Evolutionary conservation across 345 rosid genomes (phyloP), one percentile per base, ranked within the genome.

Genomic region (Moringa oleifera): DNA sequence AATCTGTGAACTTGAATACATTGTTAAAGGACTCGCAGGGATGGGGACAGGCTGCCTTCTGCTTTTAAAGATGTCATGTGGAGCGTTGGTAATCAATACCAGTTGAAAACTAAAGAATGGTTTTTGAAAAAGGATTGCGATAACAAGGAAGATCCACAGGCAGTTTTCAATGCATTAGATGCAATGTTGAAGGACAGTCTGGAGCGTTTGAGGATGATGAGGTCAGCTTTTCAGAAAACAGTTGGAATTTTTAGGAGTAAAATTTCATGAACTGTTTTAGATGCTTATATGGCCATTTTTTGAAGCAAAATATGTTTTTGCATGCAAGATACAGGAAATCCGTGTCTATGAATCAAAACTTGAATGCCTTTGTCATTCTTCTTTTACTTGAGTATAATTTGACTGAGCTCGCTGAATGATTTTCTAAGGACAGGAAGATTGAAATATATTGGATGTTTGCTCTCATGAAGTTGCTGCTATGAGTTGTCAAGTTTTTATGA

Each of bases 141-240:
- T 23, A 67, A 65, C 19, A 59, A 77, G 37, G 71, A 64, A 66
- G 80, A 81, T 68, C 78, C 80, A 0, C 73, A 69, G 47, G 81
- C 79, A 18, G 83, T 73, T 46, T 83, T 82, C 61, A 80, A 71
- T 67, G 81, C 55, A 1, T 49, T 87, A 73, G 87, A 87, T 82
- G 73, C 81, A 20, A 76, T 80, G 67, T 74, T 90, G 22, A 85
- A 80, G 74, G 81, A 71, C 50, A 83, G 79, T 64, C 75, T 89
- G 77, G 91, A 87, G 63, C 86, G 90, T 31, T 69, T 90, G 58
- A 76, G 83, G 68, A 73, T 75, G 0, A 71, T 85, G 85, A 85
- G 95, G 91, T 84, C 20, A 57, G 78, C 50, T 21, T 71, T 64
- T 65, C 19, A 5, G 2, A 41, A 41, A 41, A 41, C 1, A 1